These are phyloP conservation scores for Lasiosphaeriaceae sp. DNA, from an alignment of 495 filamentous ascomycete species.

Conservation along the genomic window DNA sequence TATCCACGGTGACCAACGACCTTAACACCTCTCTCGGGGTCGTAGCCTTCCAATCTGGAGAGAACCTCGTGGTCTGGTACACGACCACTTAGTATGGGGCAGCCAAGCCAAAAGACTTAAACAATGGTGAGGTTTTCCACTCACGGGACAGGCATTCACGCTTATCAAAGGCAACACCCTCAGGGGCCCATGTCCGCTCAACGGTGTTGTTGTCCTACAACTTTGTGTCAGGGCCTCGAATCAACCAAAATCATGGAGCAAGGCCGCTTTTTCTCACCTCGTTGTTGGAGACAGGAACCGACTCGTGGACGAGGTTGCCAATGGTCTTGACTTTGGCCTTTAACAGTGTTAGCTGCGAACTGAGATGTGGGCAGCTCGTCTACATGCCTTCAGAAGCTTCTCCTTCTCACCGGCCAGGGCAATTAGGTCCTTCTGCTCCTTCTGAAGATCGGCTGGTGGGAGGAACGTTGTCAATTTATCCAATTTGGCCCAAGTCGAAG, in stretches of 20 bases:
- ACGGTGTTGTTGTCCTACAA: slow-evolving; percentile 78
- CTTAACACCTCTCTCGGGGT: slow-evolving; percentile 89
- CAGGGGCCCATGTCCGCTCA: slow-evolving; percentile 73
- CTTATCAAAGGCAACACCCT: slow-evolving; percentile 65
- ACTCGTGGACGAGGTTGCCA: slow-evolving; percentile 91
- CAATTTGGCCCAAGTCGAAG: background rate
- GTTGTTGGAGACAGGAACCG: slow-evolving; percentile 84
- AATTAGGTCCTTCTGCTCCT: slow-evolving; percentile 74
- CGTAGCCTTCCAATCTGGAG: slow-evolving; percentile 81
- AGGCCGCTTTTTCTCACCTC: slow-evolving; percentile 53
- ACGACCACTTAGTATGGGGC: background rate
- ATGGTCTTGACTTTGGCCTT: slow-evolving; percentile 74
- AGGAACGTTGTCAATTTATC: background rate
- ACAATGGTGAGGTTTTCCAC: background rate
- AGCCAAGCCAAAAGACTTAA: slow-evolving; percentile 35
- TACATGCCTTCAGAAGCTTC: slow-evolving; percentile 43
- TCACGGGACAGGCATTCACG: slow-evolving; percentile 29
- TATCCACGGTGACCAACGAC: slow-evolving; percentile 95
- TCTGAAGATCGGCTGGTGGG: slow-evolving; percentile 55
- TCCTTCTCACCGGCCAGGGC: slow-evolving; percentile 72
- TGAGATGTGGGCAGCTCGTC: background rate
- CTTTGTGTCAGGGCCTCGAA: background rate
- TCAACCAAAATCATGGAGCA: background rate
- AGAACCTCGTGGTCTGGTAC: slow-evolving; percentile 86
- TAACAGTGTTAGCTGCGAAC: background rate